Percentiles rank a stretch among this genome's conserved stretches.
Conservation (phyloP, 768 basidiomycete species). For the Galerina sulciceps region DNA sequence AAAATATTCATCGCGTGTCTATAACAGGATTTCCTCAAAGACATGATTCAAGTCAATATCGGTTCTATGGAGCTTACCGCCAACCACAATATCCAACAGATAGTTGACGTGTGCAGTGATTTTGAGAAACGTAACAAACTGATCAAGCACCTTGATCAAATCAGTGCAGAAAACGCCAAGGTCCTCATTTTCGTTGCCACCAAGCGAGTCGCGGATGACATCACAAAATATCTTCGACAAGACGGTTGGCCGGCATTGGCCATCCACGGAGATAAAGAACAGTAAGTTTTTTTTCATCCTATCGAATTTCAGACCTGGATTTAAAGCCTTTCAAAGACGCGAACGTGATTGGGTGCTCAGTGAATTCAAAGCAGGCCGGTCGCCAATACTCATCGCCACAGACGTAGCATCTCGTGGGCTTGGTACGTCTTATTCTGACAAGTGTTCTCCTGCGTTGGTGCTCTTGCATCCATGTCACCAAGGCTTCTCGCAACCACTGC, state of each 20-base stretch:
- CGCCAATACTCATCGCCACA: conserved; percentile 97
- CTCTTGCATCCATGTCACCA: conserved; percentile 30
- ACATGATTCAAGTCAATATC: conserved; percentile 98
- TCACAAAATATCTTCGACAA: conserved; percentile 96
- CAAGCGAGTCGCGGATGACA: conserved; percentile 96
- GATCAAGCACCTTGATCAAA: conserved; percentile 96
- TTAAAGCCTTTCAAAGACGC: conserved; percentile 51
- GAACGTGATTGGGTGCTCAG: conserved; percentile 99
- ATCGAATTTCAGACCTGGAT: neutral
- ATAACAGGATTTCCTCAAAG: conserved; percentile 86
- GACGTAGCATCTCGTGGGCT: conserved; percentile 99
- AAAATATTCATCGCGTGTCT: neutral
- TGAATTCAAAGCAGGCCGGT: conserved; percentile 98
- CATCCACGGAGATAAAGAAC: conserved; percentile 99
- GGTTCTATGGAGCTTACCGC: conserved; percentile 98
- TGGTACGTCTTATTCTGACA: conserved; percentile 74
- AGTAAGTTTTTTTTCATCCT: conserved; percentile 54
- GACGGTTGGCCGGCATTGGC: conserved; percentile 99
- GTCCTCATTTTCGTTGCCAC: conserved; percentile 98
- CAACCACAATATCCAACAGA: conserved; percentile 96
- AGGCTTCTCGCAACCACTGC: conserved; percentile 19
- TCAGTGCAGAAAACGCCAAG: conserved; percentile 96
- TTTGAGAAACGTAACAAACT: conserved; percentile 97
- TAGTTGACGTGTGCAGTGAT: conserved; percentile 95
- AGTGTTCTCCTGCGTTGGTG: conserved; percentile 28